These are phyloP conservation scores for Torulaspora gathmanii DNA, from an alignment of 805 yeast genomes.

Conservation along the genomic window DNA sequence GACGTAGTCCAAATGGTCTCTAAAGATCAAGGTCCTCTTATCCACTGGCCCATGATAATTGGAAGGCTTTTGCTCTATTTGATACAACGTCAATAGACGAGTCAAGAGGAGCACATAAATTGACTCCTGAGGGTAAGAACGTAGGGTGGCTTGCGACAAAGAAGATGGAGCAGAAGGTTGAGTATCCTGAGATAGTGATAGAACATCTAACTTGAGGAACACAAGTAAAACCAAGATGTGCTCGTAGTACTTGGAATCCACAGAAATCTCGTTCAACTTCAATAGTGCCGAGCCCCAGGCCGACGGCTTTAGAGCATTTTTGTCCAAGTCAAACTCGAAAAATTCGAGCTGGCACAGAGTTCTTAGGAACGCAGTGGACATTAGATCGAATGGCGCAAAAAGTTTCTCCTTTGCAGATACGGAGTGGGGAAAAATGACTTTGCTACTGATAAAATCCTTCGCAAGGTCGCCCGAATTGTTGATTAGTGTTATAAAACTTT, in stretches of 20 bases:
- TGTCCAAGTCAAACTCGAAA: slow-evolving; percentile 37
- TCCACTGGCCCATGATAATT: slow-evolving; percentile 69
- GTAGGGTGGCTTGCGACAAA: slow-evolving; percentile 37
- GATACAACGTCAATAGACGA: slow-evolving; percentile 46
- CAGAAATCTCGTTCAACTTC: slow-evolving; percentile 30
- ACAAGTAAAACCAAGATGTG: slow-evolving; percentile 46
- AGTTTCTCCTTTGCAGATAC: slow-evolving; percentile 35
- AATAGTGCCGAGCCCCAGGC: slow-evolving; percentile 50
- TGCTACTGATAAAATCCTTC: slow-evolving; percentile 30
- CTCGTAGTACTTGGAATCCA: slow-evolving; percentile 35
- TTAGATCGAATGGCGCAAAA: slow-evolving; percentile 46
- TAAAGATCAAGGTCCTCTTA: slow-evolving; percentile 57
- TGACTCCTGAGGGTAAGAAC: slow-evolving; percentile 40
- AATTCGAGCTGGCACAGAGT: slow-evolving; percentile 49
- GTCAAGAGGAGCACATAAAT: slow-evolving; percentile 41
- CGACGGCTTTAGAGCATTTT: slow-evolving; percentile 39
- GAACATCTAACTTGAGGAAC: slow-evolving; percentile 43
- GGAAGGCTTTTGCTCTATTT: slow-evolving; percentile 46
- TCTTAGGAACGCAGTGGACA: slow-evolving; percentile 54
- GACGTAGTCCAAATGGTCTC: slow-evolving; percentile 57
- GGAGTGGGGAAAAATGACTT: slow-evolving; percentile 32
- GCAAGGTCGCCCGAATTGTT: slow-evolving; percentile 33
- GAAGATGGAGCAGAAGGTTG: slow-evolving; percentile 31
- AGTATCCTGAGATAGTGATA: slow-evolving; percentile 36
- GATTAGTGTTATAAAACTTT: slow-evolving; percentile 26